These are phyloP conservation scores for Kodamaea nitidulidarum DNA, from an alignment of 805 yeast species.

Conservation along the genomic window DNA sequence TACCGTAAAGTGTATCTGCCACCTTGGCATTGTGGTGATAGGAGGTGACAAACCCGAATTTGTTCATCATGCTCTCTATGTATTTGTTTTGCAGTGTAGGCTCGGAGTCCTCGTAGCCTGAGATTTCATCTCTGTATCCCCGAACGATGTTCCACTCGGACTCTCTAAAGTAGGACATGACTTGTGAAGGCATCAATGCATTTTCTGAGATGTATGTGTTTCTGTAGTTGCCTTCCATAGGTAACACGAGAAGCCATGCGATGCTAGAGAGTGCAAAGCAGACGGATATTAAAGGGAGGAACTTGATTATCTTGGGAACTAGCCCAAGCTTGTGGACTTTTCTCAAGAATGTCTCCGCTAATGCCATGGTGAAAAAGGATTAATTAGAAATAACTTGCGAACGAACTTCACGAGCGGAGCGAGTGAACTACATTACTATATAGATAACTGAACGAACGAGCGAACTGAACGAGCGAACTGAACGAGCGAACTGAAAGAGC, in stretches of 20 bases:
- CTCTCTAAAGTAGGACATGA: slow-evolving; percentile 84
- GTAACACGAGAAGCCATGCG: slow-evolving; percentile 54
- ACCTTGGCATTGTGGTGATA: slow-evolving; percentile 38
- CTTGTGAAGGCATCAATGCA: slow-evolving; percentile 96
- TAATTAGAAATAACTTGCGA: background rate
- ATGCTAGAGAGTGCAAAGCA: slow-evolving; percentile 33
- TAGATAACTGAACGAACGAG: too few relatives aligned
- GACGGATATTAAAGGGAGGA: slow-evolving; percentile 32
- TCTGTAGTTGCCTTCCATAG: slow-evolving; percentile 78
- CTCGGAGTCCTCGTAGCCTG: slow-evolving; percentile 30
- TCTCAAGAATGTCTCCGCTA: slow-evolving; percentile 39
- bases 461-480: too few relatives aligned
- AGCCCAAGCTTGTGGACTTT: slow-evolving; percentile 38
- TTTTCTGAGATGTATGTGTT: slow-evolving; percentile 88
- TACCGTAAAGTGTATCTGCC: slow-evolving; percentile 60
- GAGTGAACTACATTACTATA: too few relatives aligned
- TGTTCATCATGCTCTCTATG: slow-evolving; percentile 58
- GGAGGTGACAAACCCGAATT: slow-evolving; percentile 66
- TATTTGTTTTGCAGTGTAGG: slow-evolving; percentile 39
- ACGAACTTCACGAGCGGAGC: too few relatives aligned
- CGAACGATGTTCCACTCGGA: slow-evolving; percentile 90
- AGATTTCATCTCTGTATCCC: slow-evolving; percentile 68
- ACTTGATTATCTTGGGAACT: slow-evolving; percentile 31
- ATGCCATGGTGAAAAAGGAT: slow-evolving; percentile 29
- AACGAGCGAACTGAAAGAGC: too few relatives aligned